Evolutionary conservation across 441 rosid species (phyloP).

Genomic region (Erodium texanum): DNA sequence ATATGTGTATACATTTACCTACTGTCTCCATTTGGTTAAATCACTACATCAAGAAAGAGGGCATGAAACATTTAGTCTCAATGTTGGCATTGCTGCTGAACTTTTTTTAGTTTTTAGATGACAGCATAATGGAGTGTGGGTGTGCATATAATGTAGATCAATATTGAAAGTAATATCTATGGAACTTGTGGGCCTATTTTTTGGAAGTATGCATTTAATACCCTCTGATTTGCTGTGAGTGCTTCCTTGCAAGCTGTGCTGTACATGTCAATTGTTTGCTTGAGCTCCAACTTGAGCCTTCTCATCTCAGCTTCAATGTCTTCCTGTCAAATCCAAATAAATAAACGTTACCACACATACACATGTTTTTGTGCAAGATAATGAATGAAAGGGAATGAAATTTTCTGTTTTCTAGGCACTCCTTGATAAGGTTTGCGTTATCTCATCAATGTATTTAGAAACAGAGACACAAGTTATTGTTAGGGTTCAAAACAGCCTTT

Average conservation of each 20-base stretch:
- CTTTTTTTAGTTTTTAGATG: not conserved
- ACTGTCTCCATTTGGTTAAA: not conserved
- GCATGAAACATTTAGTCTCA: not conserved
- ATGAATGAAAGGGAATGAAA: not conserved
- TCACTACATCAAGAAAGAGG: not conserved
- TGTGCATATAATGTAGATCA: not conserved
- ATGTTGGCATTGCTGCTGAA: not conserved
- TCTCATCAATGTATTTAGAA: not conserved
- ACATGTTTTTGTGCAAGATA: not conserved
- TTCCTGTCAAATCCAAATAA: slow-evolving; percentile 37
- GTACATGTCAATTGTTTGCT: slow-evolving; percentile 80
- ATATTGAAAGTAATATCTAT: not conserved
- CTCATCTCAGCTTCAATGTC: slow-evolving; percentile 73
- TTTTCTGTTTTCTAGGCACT: not conserved
- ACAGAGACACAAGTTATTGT: not conserved
- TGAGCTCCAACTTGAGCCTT: slow-evolving; percentile 64
- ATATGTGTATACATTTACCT: not conserved
- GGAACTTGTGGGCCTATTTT: not conserved
- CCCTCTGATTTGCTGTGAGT: slow-evolving; percentile 59
- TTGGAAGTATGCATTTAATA: slow-evolving; percentile 13
- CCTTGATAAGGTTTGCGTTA: not conserved
- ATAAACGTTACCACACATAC: not conserved
- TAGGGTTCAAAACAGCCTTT: not conserved
- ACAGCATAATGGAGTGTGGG: not conserved
- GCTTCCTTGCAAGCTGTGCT: slow-evolving; percentile 78